Conservation (phyloP, 1,284 basidiomycete species). For the Ustilago vetiveriae region DNA sequence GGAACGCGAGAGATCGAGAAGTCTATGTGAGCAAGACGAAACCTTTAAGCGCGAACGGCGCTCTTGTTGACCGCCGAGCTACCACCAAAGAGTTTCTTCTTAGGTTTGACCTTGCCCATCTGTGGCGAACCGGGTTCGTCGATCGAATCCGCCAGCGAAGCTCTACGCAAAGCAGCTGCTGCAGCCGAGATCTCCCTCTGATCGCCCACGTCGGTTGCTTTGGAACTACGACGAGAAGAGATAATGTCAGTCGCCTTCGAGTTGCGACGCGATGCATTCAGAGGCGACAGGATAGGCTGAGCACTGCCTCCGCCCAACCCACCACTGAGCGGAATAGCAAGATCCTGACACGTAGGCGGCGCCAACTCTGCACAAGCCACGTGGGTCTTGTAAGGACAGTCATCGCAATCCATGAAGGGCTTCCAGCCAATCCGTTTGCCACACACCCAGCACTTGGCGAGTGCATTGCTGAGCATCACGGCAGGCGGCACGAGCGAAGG, state of each 20-base stretch:
- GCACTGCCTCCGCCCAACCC: conserved; percentile 17
- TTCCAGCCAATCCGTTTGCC: conserved; percentile 60
- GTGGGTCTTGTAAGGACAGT: conserved; percentile 63
- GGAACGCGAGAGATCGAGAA: background rate
- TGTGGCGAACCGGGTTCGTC: conserved; percentile 16
- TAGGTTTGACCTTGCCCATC: conserved; percentile 24
- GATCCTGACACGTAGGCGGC: conserved; percentile 58
- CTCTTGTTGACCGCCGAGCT: conserved; percentile 29
- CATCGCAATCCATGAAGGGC: conserved; percentile 64
- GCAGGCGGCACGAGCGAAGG: conserved; percentile 57
- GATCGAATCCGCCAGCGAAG: conserved; percentile 19
- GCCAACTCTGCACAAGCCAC: conserved; percentile 59
- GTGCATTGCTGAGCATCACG: conserved; percentile 59
- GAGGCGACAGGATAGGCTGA: conserved; percentile 35
- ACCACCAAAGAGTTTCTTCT: conserved; percentile 49
- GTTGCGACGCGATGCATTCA: conserved; percentile 36
- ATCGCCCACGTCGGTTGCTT: conserved; percentile 33
- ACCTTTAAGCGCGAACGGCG: conserved; percentile 21
- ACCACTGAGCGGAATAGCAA: conserved; percentile 35
- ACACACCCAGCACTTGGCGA: conserved; percentile 62
- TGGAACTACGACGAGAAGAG: conserved; percentile 6
- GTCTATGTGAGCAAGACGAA: background rate
- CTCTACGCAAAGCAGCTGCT: conserved; percentile 31
- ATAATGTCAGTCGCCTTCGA: conserved; percentile 28
- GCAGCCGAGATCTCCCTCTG: conserved; percentile 46